Evolutionary conservation across 1,284 basidiomycete genomes (phyloP), one percentile per base, ranked within the genome.

Genomic region (Thecaphora thlaspeos): DNA sequence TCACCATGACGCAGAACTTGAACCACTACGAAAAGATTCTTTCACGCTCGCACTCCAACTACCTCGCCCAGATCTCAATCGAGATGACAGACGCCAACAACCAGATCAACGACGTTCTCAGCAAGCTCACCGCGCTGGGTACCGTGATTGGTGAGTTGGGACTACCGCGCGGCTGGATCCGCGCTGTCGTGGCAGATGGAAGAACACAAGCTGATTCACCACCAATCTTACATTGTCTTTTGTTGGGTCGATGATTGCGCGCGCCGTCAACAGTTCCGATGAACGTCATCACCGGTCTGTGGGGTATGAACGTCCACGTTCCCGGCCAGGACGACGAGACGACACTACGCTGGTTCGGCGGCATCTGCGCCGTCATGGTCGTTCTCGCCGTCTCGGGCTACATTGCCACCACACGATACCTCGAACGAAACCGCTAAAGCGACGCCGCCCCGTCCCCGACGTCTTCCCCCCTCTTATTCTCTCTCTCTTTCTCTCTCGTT

Each of bases 41-140:
- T 9, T 97, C 93, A 2, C 87, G 94, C 26, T 97, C 94, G 39
- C 94, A 98, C 80, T 96, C 92, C n/a, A 98, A 98, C 79, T 98
- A 75, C 47, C 44, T 77, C 17, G 75, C 75, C 5, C 75, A 77
- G 55, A 77, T 77, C 54, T 71, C 66, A 36, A 71, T 73, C 50
- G 69, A 73, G 48, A 76, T 75, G 75, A 96, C 94, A 28, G 94
- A 98, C 75, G 95, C 95, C 48, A 99, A 99, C 81, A 98, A 99
- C 80, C 93, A 75, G 56, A 98, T 97, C 81, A 99, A 99, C 80
- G 93, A 98, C 78, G 94, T 99, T 3, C 85, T 99, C 5, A 91
- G 89, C n/a, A 97, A 97, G 82, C 83, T 99, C 58, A 98, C 95
- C 0, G 95, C 95, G 9, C 84, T 99, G 37, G 95, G 95, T 85